Evolutionary conservation across 2,329 filamentous ascomycete species (phyloP).

Genomic region (Monosporascus sp.): DNA sequence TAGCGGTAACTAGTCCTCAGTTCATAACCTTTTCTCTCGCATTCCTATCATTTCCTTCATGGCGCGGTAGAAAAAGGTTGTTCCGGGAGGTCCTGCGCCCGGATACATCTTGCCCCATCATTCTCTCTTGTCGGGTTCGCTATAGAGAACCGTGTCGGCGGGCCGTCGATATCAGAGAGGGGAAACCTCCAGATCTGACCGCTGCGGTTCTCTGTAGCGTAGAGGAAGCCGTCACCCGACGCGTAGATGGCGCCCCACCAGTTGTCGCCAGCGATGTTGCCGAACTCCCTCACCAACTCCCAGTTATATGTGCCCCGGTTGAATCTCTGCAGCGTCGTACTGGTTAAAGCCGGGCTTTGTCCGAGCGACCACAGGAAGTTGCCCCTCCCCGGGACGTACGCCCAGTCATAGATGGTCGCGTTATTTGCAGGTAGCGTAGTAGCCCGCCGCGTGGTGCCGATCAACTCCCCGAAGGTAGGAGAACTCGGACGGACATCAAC

Average conservation of each 20-base stretch:
- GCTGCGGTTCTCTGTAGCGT: slow-evolving; percentile 13
- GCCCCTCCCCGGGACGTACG: slow-evolving; percentile 11
- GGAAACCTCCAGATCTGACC: slow-evolving; percentile 18
- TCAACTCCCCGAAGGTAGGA: background rate
- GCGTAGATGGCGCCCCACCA: slow-evolving; percentile 14
- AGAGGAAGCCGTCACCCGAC: slow-evolving; percentile 10
- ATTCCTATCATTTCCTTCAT: no score
- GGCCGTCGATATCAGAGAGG: slow-evolving; percentile 2
- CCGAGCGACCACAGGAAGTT: slow-evolving; percentile 13
- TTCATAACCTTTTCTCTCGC: no score
- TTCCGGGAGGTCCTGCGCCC: background rate
- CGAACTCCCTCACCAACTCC: slow-evolving; percentile 6
- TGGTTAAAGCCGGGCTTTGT: background rate
- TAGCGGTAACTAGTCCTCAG: no score
- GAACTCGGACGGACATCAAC: background rate
- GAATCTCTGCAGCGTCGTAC: slow-evolving; percentile 11
- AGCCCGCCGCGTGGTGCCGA: background rate
- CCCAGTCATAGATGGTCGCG: slow-evolving; percentile 9
- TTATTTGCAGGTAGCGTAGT: no score
- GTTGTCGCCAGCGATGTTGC: slow-evolving; percentile 5
- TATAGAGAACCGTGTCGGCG: background rate
- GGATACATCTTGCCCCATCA: slow-evolving; percentile 8
- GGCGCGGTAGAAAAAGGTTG: no score
- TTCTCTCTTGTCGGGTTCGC: slow-evolving; percentile 2
- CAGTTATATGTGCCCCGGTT: slow-evolving; percentile 3